Evolutionary conservation across 768 basidiomycete genomes (phyloP), one percentile per base, ranked within the genome.

Genomic region (Thelephora ganbajun): DNA sequence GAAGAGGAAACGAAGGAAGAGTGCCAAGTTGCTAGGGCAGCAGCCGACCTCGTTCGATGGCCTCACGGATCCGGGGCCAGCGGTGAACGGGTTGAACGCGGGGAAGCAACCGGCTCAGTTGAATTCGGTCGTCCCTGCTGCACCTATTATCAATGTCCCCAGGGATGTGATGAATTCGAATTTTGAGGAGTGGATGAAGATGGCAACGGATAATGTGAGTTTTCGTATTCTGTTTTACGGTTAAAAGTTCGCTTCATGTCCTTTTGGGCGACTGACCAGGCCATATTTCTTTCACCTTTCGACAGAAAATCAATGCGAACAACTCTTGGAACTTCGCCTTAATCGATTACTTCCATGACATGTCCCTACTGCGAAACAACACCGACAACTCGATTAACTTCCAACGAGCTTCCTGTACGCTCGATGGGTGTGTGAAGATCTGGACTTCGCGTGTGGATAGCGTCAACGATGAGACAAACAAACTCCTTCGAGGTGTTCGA

Each of bases 151-250:
- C 22, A 72, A 80, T 37, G 75, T 82, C 16, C 72, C 83, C 0
- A 65, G 82, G 54, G 87, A 93, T 53, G 75, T 91, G n/a, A 87
- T 88, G 77, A 88, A 73, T 64, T 83, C 80, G 35, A 96, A 92
- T 56, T 96, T 83, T 58, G 96, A 99, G 62, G 92, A 98, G 64
- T 98, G 96, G 96, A 98, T 99, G 94, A 98, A 98, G 71, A 81
- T 98, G 80, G 92, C 93, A 1, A 98, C 94, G 2, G 94, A 98
- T 61, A 98, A 98, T 64, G 96, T 30, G 47, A 37, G 11, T 18
- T n/a, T 37, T 20, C 50, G 14, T 42, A 16, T 22, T 43, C 45
- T 39, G 18, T 11, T 14, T 22, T 19, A 36, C 26, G 11, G 2
- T 7, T 20, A n/a, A 42, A 7, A 20, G 45, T 34, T 43, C 47